Base-by-base conservation (phyloP, 2,329 filamentous ascomycete species). In the Fusarium sp. region DNA sequence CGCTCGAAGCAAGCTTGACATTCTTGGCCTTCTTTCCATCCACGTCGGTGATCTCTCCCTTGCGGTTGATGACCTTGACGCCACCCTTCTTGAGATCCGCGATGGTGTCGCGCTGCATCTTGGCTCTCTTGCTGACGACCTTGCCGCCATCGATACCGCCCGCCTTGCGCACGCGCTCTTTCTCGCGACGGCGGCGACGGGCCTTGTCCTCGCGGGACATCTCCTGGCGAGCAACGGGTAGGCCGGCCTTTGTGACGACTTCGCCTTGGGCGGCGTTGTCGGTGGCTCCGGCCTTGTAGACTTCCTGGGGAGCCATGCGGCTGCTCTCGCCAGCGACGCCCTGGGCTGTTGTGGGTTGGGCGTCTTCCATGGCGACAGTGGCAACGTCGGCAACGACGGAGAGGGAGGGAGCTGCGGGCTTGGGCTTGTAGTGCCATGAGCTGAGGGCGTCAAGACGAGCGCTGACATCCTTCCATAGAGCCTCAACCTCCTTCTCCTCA, bases 391-490 rank as follows among this genome's bases (percentile, higher is more conserved):
- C 88, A 34, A 98, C 91, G 57, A 98, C 92, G 43, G 93, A 95
- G 67, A 99, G 88, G 45, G 89, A 88, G n/a, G 93, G 89, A 52
- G 91, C 91, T 3, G 91, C 87, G 13, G 93, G 91, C 82, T 95
- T 97, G 55, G 96, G 96, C 80, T 93, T 95, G 87, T 97, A 98
- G 82, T 98, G 92, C 91, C 94, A 97, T 78, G 92, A 97, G 80
- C 91, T 95, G 68, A 99, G 89, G 26, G 93, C 89, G 80, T 99
- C 96, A 57, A 99, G 89, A 67, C 93, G 92, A 45, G 87, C 88
- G 75, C 88, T 90, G 54, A 98, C 86, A 36, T 92, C 91, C 72
- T 89, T 92, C 94, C 96, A 99, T 74, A 98, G 83, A 31, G 85
- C 85, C 74, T 91, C 90, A 55, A 98, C 92, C 77, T 97, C 94